Base-by-base conservation (phyloP, 1,139 yeast species). In the Sugiyamaella sp. region DNA sequence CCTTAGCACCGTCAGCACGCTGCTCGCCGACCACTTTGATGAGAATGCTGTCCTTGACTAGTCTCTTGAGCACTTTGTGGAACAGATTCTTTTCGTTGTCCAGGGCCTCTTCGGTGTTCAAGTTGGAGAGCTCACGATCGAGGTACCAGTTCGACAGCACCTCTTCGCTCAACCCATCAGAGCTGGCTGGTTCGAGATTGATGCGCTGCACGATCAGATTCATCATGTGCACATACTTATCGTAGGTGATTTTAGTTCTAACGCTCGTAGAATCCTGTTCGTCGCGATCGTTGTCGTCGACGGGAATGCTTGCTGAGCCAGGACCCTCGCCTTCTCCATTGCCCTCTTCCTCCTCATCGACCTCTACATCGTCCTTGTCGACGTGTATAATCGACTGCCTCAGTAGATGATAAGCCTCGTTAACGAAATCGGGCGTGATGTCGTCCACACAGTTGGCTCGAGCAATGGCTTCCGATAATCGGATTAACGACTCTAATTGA, bases 381-480 rank as follows among this genome's bases (percentile, higher is more conserved):
- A 93, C 98, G 61, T 95, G 83, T 61, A 93, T 89, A 58, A 93
- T 91, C 43, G 97, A 88, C 71, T 89, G 96, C 66, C 95, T 84
- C 63, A 93, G 77, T 57, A 93, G 76, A 64, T 88, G 95, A 70
- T 87, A 91, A 0, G 99, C 99, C 68, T 95, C 99, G 2, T 91
- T 87, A 42, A 93, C 98, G 70, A 90, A 88, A 40, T 81, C 80
- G 22, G 96, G 90, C 0, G 95, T 85, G 56, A 95, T 89, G 56
- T 82, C 89, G 61, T 89, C 95, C 9, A 93, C 87, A 73, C 99
- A 93, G 70, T 93, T 93, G 39, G 99, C 97, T 63, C 97, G 81
- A 0, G 99, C 99, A 72, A 93, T 93, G 1, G 97, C 99, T 71
- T 93, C 99, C 8, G 95, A 85, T 59, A 93, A 78, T 68, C 99